Evolutionary conservation across 768 basidiomycete genomes (phyloP), one percentile per base, ranked within the genome.

Genomic region (Lentinula aciculospora): DNA sequence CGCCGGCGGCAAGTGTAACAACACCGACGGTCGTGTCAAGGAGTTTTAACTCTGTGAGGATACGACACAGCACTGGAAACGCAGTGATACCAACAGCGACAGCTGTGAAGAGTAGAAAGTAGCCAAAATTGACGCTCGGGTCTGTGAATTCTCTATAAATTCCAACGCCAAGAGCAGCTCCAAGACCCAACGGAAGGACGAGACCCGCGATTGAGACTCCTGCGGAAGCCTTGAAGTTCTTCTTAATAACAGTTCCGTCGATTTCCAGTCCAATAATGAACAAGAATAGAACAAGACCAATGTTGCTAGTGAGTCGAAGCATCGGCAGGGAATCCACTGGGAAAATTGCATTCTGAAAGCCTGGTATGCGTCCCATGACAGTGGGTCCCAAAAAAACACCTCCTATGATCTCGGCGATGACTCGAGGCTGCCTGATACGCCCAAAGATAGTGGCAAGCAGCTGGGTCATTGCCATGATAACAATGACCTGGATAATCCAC

Each of bases 331-430:
- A 80, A 3, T 55, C 64, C 0, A 64, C 46, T 0, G 86, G 86
- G 69, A 88, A 89, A 61, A 90, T 86, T 39, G 69, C 65, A 7
- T 70, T 49, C n/a, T 71, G 76, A 73, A 94, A 96, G 37, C 76
- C 67, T 0, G 89, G 92, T 58, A 94, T 92, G 27, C 82, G 83
- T 2, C 92, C 92, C 80, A 92, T 83, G 9, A 89, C 81, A 0
- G 82, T 77, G 0, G 84, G 84, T 40, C 94, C 94, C 10, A 98
- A 79, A 21, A 98, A 65, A 62, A 98, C 85, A 21, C 96, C 96
- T 0, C 87, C 92, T 56, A 98, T 82, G 59, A 97, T 88, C 69
- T 98, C 95, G 40, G 94, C 85, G 53, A 97, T 93, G 59, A 98
- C 95, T n/a, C 86, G 79, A 1, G 96, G 96, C 65, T 98, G 95